Conservation (phyloP, 164 flowering plant genomes). For the Magnolia officinalis region DNA sequence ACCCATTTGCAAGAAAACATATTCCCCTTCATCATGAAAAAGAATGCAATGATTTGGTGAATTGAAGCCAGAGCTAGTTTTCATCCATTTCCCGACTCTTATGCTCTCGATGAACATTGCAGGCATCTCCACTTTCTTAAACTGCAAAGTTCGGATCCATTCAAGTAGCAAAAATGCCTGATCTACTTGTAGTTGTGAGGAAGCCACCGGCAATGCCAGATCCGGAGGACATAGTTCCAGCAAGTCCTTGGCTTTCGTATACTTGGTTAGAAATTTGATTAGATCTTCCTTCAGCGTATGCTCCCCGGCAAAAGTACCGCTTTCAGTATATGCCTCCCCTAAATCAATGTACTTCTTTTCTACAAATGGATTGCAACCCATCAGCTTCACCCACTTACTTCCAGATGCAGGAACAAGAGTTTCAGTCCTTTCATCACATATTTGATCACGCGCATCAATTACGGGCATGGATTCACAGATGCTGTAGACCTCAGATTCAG, state of each 20-base stretch:
- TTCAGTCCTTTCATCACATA: not conserved
- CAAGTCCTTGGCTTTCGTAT: constrained; percentile 42
- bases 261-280: constrained; percentile 25
- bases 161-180: constrained; percentile 44
- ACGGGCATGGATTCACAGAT: constrained; percentile 36
- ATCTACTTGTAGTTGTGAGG: constrained; percentile 38
- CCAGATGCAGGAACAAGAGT: constrained; percentile 60
- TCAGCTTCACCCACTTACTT: constrained; percentile 50
- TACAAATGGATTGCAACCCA: constrained; percentile 55
- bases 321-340: constrained; percentile 39
- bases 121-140: constrained; percentile 12
- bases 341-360: constrained; percentile 38
- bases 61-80: constrained; percentile 27
- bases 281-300: constrained; percentile 21
- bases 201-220: constrained; percentile 31
- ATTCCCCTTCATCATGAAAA: constrained; percentile 27
- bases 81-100: constrained; percentile 53
- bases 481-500: not conserved
- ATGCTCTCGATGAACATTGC: constrained; percentile 37
- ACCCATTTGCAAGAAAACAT: constrained; percentile 32
- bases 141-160: constrained; percentile 37
- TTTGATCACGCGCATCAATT: constrained; percentile 34
- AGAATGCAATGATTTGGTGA: constrained; percentile 49
- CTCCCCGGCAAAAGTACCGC: constrained; percentile 30
- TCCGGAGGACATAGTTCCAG: constrained; percentile 51